Evolutionary conservation across 1,139 yeast species (phyloP).

Genomic region (Petasospora rhodanensis): DNA sequence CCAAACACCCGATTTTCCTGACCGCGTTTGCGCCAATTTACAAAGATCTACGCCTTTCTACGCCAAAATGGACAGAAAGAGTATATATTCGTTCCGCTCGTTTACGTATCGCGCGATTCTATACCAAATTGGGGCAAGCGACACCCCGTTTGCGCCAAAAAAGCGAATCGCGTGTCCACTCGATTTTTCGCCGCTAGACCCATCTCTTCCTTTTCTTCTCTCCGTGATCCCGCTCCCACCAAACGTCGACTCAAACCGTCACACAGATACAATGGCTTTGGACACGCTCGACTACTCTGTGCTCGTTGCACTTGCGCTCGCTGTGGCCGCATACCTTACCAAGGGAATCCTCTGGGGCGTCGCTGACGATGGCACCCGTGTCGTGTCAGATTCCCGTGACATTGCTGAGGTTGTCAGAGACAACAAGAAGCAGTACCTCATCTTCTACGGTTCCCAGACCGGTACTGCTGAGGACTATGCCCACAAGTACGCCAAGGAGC

Average conservation of each 20-base stretch:
- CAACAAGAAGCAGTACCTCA: slow-evolving; percentile 69
- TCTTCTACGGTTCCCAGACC: slow-evolving; percentile 95
- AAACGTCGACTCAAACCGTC: not conserved
- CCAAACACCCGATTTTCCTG: too few relatives aligned
- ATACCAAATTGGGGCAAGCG: too few relatives aligned
- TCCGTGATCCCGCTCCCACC: not conserved
- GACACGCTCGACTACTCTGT: slow-evolving; percentile 73
- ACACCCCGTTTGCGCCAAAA: not conserved
- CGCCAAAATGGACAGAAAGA: too few relatives aligned
- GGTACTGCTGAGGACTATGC: slow-evolving; percentile 99
- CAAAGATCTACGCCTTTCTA: too few relatives aligned
- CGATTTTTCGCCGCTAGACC: too few relatives aligned
- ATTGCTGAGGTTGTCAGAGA: slow-evolving; percentile 57
- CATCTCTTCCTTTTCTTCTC: slow-evolving; percentile 1
- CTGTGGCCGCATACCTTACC: slow-evolving; percentile 60
- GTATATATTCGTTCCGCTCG: too few relatives aligned
- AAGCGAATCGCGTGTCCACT: slow-evolving; percentile 3
- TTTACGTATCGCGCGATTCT: too few relatives aligned
- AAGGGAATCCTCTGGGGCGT: slow-evolving; percentile 58
- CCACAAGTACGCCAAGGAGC: slow-evolving; percentile 82
- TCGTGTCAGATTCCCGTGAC: slow-evolving; percentile 44
- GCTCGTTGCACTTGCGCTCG: slow-evolving; percentile 58
- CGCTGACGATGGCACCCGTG: slow-evolving; percentile 37
- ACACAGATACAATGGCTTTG: slow-evolving; percentile 28
- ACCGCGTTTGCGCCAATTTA: too few relatives aligned